Base-by-base conservation (phyloP, 305 asterid genomes). In the Solanum hybrid region DNA sequence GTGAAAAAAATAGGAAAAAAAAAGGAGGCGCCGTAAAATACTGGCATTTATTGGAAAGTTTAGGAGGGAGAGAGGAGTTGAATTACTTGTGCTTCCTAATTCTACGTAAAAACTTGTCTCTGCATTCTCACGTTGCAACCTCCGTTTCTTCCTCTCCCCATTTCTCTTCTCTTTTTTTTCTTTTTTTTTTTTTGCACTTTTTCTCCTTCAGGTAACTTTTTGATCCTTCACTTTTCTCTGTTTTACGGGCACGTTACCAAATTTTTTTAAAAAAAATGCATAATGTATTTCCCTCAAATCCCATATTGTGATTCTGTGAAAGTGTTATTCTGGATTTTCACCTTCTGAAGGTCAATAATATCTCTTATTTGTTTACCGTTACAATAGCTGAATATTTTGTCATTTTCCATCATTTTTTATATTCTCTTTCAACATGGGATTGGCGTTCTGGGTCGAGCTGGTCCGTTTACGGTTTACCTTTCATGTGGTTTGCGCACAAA, bases 21-120 rank as follows among this genome's bases (percentile, higher is more conserved):
- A 82, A 88, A 91, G 90, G 90, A 89, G 91, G 88, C 82, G 65
- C 91, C 93, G 93, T 81, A 91, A 92, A 92, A 91, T 73, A 88
- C 85, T 91, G 92, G 90, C 83, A 87, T 68, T 79, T 90, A 4
- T 27, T 75, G 80, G 72, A 68, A 10, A 84, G 70, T 34, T 22
- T 34, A 70, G 86, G 11, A 88, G 27, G 68, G 86, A 81, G 84
- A 87, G 83, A 78, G 89, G 78, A 70, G 39, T 75, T 31, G 38
- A 27, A 10, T 75, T 51, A 1, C 72, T 88, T 75, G 73, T 73
- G 3, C n/a, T 26, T 77, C 79, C 78, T 80, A 80, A 80, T 80
- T 38, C 61, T 80, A 80, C 88, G 76, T 57, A 57, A 57, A 57
- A 83, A 31, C 41, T 45, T 90, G 72, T 88, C 22, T 86, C 73